Percentiles rank a stretch among this genome's conserved stretches.
phyloP scores from a whole-genome alignment of 176 grass and related monocot genomes.

The Oryza longistaminata region DNA sequence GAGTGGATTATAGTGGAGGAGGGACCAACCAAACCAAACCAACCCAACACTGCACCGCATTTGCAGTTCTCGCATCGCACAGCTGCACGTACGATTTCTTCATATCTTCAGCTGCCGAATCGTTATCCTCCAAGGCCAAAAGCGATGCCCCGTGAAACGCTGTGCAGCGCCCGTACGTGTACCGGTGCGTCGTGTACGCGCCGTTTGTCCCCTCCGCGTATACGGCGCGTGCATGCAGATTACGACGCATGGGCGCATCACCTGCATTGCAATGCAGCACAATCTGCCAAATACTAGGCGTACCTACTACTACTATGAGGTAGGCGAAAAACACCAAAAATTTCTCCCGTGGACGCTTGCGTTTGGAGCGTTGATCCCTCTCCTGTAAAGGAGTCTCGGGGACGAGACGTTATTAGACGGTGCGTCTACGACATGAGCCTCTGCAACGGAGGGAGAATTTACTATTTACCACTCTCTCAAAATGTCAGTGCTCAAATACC shows the following conservation, averaged over 20 bases:
- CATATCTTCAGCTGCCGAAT: too few relatives aligned
- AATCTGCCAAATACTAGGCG: not conserved
- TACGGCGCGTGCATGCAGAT: not conserved
- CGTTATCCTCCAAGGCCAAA: not conserved
- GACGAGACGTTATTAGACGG: not conserved
- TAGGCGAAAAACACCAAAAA: not conserved
- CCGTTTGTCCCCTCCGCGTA: not conserved
- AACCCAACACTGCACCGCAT: not conserved
- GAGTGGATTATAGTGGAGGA: not conserved
- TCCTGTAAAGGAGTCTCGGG: too few relatives aligned
- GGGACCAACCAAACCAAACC: not conserved
- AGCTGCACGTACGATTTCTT: too few relatives aligned
- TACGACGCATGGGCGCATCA: too few relatives aligned
- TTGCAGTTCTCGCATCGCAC: not conserved
- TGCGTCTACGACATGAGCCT: too few relatives aligned
- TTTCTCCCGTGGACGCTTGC: not conserved
- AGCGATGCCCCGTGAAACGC: not conserved
- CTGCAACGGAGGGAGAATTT: too few relatives aligned
- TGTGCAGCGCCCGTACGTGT: not conserved
- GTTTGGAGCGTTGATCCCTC: not conserved
- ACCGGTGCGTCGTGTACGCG: not conserved
- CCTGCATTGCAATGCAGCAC: too few relatives aligned
- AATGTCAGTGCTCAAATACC: too few relatives aligned
- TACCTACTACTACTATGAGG: not conserved
- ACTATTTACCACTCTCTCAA: too few relatives aligned